Evolutionary conservation across 2,329 filamentous ascomycete genomes (phyloP).

Genomic region (Dactylellina leptospora): DNA sequence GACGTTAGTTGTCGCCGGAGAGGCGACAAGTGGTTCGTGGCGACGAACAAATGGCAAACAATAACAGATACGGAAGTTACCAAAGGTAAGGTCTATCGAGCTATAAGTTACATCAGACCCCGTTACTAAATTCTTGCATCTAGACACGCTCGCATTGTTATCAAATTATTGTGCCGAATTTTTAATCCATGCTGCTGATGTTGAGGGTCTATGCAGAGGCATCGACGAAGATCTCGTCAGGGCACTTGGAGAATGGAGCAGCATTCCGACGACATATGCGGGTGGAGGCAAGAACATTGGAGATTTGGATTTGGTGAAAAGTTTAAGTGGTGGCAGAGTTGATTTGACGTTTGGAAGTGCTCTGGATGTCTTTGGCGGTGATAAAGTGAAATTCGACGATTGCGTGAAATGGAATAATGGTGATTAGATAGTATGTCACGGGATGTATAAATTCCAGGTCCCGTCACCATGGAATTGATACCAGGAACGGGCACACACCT

Average conservation of each 20-base stretch:
- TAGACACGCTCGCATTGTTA: constrained; percentile 56
- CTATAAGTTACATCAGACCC: neutral
- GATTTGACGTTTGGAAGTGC: constrained; percentile 97
- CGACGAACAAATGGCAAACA: constrained; percentile 99
- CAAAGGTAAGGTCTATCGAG: constrained; percentile 68
- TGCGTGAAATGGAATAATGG: constrained; percentile 90
- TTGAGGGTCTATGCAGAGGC: constrained; percentile 89
- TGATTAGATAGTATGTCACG: too few species aligned
- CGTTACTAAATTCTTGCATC: constrained; percentile 7
- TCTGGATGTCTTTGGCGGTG: constrained; percentile 92
- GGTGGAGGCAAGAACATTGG: constrained; percentile 85
- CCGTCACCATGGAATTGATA: too few species aligned
- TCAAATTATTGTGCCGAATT: constrained; percentile 85
- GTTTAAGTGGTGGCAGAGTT: constrained; percentile 79
- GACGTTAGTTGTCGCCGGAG: constrained; percentile 89
- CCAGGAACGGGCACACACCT: too few species aligned
- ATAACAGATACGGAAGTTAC: constrained; percentile 96
- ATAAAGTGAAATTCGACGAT: constrained; percentile 83
- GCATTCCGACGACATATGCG: constrained; percentile 93
- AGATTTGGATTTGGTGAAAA: constrained; percentile 83
- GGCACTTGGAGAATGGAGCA: constrained; percentile 82
- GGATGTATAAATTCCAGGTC: too few species aligned
- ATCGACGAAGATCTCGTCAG: constrained; percentile 86
- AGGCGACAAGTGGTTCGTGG: constrained; percentile 86
- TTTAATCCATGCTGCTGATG: constrained; percentile 94